Base-by-base conservation (phyloP, 1,139 yeast genomes). In the Suhomyces ambrosiae region DNA sequence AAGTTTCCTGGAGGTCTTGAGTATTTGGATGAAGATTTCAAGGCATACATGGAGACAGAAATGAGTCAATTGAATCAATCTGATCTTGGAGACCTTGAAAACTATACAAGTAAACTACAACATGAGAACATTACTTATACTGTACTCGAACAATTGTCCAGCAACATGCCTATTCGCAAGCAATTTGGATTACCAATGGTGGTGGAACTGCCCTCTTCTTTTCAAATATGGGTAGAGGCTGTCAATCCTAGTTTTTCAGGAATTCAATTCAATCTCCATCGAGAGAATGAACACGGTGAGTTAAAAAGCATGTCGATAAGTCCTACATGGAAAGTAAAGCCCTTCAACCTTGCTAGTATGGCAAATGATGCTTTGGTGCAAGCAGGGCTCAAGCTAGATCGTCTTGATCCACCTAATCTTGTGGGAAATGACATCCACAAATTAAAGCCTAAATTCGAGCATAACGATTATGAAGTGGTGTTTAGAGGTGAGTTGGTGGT, bases 191-290 rank as follows among this genome's bases (percentile, higher is more conserved):
- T 66, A 15, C 72, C 72, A 1, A 47, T 66, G 21, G 47, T 44
- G 11, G 46, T 61, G 9, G 45, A 40, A 1, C 43, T 47, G 3
- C 37, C 33, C 2, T 37, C 43, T 3, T 38, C 42, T 4, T 48
- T 47, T 23, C 23, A 33, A 4, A 57, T 65, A 4, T 64, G 71
- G 71, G 44, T 65, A 7, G 65, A 65, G 37, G 46, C 60, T 11
- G 50, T 51, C 23, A 45, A 50, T 28, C 63, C 68, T 2, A 55
- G 65, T 7, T 45, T 67, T 2, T 60, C 65, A 3, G 73, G 73
- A 1, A 31, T 63, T 10, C 52, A 53, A 33, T 41, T 65, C 12
- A 45, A 47, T 19, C 40, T 61, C n/a, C 30, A 38, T 15, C 37
- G 41, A 13, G 26, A 12, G 10, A 32, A 39, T 12, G 42, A 30